Percentiles rank a stretch among this genome's conserved stretches.
Evolutionary conservation across 2,329 filamentous ascomycete genomes (phyloP).

Genomic region (Neofusicoccum ribis): DNA sequence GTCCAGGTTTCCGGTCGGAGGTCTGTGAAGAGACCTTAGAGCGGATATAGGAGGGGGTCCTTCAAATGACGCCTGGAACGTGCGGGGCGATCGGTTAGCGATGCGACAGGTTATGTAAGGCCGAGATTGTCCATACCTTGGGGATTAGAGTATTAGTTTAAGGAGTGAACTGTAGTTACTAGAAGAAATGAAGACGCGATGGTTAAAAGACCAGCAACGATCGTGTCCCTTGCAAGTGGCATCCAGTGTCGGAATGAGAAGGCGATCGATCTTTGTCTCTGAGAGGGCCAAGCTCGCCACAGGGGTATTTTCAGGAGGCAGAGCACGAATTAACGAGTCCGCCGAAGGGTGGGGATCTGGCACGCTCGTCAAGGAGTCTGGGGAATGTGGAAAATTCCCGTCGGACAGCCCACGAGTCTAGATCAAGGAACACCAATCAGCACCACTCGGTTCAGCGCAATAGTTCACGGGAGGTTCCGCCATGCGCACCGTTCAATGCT

Average conservation of each 20-base stretch:
- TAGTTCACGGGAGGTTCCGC: neutral
- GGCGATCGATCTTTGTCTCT: slow-evolving; percentile 33
- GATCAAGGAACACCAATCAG: slow-evolving; percentile 30
- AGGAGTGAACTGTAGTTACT: slow-evolving; percentile 38
- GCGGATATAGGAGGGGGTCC: slow-evolving; percentile 27
- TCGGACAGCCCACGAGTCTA: slow-evolving; percentile 31
- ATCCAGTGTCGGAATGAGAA: slow-evolving; percentile 44
- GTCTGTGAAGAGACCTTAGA: slow-evolving; percentile 34
- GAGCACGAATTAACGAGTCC: slow-evolving; percentile 59
- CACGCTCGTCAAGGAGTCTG: slow-evolving; percentile 43
- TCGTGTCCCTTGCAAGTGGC: slow-evolving; percentile 44
- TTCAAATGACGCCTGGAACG: slow-evolving; percentile 20
- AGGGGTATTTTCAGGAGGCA: slow-evolving; percentile 40
- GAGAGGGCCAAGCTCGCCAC: slow-evolving; percentile 36
- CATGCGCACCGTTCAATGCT: slow-evolving; percentile 12
- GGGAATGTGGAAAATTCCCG: slow-evolving; percentile 45
- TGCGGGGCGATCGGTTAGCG: slow-evolving; percentile 19
- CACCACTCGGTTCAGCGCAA: slow-evolving; percentile 6
- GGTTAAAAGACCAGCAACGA: slow-evolving; percentile 34
- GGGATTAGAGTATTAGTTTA: slow-evolving; percentile 50
- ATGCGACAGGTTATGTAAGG: slow-evolving; percentile 25
- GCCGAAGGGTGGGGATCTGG: slow-evolving; percentile 35
- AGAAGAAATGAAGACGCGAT: slow-evolving; percentile 35
- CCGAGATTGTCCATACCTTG: slow-evolving; percentile 43
- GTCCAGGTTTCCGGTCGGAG: slow-evolving; percentile 19